A percentile compares a stretch with the other conserved stretches of the same genome.
phyloP scores from a whole-genome alignment of 139 green algal genomes.

The Chlamydomonas sphaeroides region DNA sequence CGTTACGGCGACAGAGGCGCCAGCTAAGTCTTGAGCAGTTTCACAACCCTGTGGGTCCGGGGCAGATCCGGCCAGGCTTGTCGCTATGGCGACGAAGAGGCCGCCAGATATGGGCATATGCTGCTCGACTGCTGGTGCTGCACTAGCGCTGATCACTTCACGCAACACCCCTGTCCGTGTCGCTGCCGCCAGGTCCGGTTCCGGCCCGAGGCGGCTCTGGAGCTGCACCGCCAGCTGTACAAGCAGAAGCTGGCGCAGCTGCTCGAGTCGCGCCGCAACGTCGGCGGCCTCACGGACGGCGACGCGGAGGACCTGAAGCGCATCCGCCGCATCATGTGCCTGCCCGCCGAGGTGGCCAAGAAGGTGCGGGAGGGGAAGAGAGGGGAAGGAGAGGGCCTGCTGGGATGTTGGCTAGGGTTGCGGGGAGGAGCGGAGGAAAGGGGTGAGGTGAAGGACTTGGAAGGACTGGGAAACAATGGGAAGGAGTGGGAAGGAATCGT shows the following conservation, averaged over 20 bases:
- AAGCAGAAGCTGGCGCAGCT: conserved; percentile 73
- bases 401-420: neutral
- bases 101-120: too few relatives aligned
- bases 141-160: too few relatives aligned
- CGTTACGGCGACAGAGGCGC: too few relatives aligned
- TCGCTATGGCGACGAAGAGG: too few relatives aligned
- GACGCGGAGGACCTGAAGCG: conserved; percentile 80
- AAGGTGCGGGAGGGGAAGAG: conserved; percentile 39
- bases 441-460: too few relatives aligned
- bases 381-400: neutral
- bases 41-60: too few relatives aligned
- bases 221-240: conserved; percentile 89
- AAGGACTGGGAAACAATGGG: too few relatives aligned
- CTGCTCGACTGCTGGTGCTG: too few relatives aligned
- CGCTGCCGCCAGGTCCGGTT: conserved; percentile 77
- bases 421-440: conserved; percentile 22
- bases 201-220: conserved; percentile 76
- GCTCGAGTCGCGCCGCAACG: neutral
- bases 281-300: conserved; percentile 68
- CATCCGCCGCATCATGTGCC: conserved; percentile 88
- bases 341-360: conserved; percentile 62
- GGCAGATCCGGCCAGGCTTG: too few relatives aligned
- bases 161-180: too few relatives aligned
- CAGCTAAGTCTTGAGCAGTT: too few relatives aligned
- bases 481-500: too few relatives aligned